Evolutionary conservation across 495 filamentous ascomycete genomes (phyloP), one percentile per base, ranked within the genome.

Genomic region (Endocarpon pusillum): DNA sequence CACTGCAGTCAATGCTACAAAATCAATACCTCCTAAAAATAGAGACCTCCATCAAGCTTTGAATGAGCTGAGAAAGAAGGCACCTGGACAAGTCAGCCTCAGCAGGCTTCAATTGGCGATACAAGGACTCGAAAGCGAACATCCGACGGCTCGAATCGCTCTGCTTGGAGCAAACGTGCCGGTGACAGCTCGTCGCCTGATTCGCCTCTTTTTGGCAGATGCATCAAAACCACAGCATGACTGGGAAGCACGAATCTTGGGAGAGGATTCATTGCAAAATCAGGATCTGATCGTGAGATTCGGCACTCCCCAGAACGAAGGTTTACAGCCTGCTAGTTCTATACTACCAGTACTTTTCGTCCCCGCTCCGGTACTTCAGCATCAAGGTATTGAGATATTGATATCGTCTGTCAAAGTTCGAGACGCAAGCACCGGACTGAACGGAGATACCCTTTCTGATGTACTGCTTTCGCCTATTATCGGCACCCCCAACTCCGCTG

Each of bases 71-170:
- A 64, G 79, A 41, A 63, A 66, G 37, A 53, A 69, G 25, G 70
- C 75, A 17, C 57, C 69, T 23, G 66, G 66, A 39, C 71, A 75
- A 50, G 66, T 85, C 37, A 80, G 81, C 53, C 60, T 78, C 15
- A 78, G 78, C 37, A 71, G 82, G 42, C 49, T 94, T 34, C 75
- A 82, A 45, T 65, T 96, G 42, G 87, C 84, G 12, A 52, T 84
- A 47, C 66, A 75, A 32, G 82, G 82, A 4, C 58, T 94, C 41
- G 71, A 79, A 43, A 69, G 79, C 40, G 58, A 67, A 25, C 46
- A 58, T 36, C 58, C 64, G 21, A 66, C 79, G n/a, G 69, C 83
- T 42, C 61, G 87, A 22, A 62, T 96, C 48, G 85, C 72, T 41
- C 67, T 73, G 3, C 59, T 75, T 19, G 64, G 67, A 9, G 43